These are phyloP conservation scores for Pyrenochaeta sp. DNA, from an alignment of 2,329 filamentous ascomycete species.

Conservation along the genomic window DNA sequence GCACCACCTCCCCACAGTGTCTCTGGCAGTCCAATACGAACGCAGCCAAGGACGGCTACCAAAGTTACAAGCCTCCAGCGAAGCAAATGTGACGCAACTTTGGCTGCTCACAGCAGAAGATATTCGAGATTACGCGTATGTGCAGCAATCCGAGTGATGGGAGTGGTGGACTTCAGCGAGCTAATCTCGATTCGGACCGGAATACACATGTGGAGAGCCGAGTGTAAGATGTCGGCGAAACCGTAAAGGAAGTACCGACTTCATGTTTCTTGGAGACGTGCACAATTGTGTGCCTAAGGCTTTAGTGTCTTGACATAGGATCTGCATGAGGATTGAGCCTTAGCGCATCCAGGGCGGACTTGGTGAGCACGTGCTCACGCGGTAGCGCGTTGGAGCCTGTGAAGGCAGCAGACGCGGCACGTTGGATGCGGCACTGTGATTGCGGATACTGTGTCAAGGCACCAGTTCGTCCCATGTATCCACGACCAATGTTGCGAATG, in stretches of 20 bases:
- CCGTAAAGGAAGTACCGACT: slow-evolving; percentile 25
- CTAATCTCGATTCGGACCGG: slow-evolving; percentile 18
- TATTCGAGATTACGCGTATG: slow-evolving; percentile 35
- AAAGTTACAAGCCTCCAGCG: slow-evolving; percentile 7
- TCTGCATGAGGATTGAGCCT: neutral
- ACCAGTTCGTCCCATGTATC: too few relatives aligned
- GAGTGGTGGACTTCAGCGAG: slow-evolving; percentile 21
- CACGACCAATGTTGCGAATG: too few relatives aligned
- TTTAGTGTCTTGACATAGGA: slow-evolving; percentile 10
- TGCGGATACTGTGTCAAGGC: too few relatives aligned
- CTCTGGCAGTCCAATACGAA: slow-evolving; percentile 5
- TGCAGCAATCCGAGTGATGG: slow-evolving; percentile 16
- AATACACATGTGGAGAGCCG: slow-evolving; percentile 40
- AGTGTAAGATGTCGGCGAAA: slow-evolving; percentile 34
- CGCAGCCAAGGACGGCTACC: slow-evolving; percentile 16
- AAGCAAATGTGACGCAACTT: slow-evolving; percentile 19
- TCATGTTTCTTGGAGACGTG: too few relatives aligned
- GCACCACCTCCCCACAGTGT: slow-evolving; percentile 6
- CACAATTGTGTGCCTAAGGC: slow-evolving; percentile 7
- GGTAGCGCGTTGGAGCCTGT: too few relatives aligned
- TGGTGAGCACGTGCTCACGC: slow-evolving; percentile 10
- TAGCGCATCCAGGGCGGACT: neutral
- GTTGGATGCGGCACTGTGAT: too few relatives aligned
- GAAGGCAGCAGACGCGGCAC: too few relatives aligned
- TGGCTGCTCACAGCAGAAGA: slow-evolving; percentile 15